Base-by-base conservation (phyloP, 2,329 filamentous ascomycete genomes). In the Chrysoporthe puriensis region DNA sequence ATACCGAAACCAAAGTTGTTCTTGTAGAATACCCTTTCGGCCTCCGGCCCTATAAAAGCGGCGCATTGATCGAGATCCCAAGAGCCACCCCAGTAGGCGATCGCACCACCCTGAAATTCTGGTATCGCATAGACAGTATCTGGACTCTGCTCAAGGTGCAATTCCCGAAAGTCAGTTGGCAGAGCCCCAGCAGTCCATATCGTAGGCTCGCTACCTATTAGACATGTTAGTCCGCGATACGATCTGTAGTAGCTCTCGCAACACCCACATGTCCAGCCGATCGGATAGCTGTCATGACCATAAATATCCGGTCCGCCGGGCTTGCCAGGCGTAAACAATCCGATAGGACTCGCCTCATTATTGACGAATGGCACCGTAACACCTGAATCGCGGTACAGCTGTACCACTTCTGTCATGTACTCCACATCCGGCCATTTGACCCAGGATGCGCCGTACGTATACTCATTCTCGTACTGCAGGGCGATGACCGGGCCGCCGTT, bases 381-480 rank as follows among this genome's bases (percentile, higher is more conserved):
- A 0, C 91, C 91, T 0, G 88, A 88, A 54, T 88, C 81, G 13
- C 87, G 83, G 26, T 87, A 86, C 74, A 93, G 90, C 43, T 93
- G 83, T 58, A 90, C 86, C 6, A 94, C 87, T 70, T 90, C 89
- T 66, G 88, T 83, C 77, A 94, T 88, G 75, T 94, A 96, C 0
- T 84, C 81, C 0, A 84, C 82, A 72, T 93, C 88, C 0, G 90
- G 90, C 71, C 90, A 92, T 0, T 78, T 76, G 3, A 85, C 79
- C 2, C 79, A 79, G 4, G 78, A 79, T 18, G 79, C 78, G 1
- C 82, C 82, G 21, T 80, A 77, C 0, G 85, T 88, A 74, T 95
- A 94, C 76, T 96, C 93, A 70, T 96, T 96, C 76, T 96, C 93
- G 0, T 91, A 90, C 76, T 96, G 93, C 54, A 91, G 85, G 1